Base-by-base conservation (phyloP, 192 early-diverging fungal genomes). In the Phlyctochytrium arcticum region DNA sequence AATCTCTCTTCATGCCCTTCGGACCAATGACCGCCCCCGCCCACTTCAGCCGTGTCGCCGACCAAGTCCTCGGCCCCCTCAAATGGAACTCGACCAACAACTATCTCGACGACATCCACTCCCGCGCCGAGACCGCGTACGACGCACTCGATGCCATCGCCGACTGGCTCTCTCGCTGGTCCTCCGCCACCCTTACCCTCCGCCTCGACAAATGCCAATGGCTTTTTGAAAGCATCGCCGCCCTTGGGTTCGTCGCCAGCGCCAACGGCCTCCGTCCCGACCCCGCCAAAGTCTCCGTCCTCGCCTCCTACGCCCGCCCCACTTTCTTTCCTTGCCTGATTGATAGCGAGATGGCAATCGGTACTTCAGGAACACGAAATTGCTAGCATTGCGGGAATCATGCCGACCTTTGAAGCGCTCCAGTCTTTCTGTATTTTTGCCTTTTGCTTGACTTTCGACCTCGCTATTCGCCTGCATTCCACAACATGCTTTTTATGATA, bases 121-220 rank as follows among this genome's bases (percentile, higher is more conserved):
- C 69, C 1, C 34, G 27, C 17, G 10, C 26, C 0, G 57, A 68
- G 1, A 42, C 39, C 39, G 39, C 39, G 9, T n/a, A n/a, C n/a
- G n/a, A n/a, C n/a, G n/a, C n/a, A n/a, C n/a, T n/a, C n/a, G n/a
- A n/a, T n/a, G n/a, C n/a, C n/a, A n/a, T n/a, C n/a, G n/a, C n/a
- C n/a, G n/a, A n/a, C n/a, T 42, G 39, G 39, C 57, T 78, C n/a
- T 6, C 57, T 6, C 42, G 60, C 36, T 27, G 75, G 15, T 36
- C 42, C 2, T 37, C 74, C 27, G 26, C 49, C 32, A 61, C 33
- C 32, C 49, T 76, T 7, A 62, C 50, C 6, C 36, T 67, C 47
- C 73, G 73, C 35, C 60, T 65, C 5, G 68, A 59, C 12, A 78
- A 78, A 46, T 77, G 74, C 59, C n/a, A 66, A 19, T 75, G 73